phyloP scores from a whole-genome alignment of 2,329 filamentous ascomycete species.

The Purpureocillium lavendulum region DNA sequence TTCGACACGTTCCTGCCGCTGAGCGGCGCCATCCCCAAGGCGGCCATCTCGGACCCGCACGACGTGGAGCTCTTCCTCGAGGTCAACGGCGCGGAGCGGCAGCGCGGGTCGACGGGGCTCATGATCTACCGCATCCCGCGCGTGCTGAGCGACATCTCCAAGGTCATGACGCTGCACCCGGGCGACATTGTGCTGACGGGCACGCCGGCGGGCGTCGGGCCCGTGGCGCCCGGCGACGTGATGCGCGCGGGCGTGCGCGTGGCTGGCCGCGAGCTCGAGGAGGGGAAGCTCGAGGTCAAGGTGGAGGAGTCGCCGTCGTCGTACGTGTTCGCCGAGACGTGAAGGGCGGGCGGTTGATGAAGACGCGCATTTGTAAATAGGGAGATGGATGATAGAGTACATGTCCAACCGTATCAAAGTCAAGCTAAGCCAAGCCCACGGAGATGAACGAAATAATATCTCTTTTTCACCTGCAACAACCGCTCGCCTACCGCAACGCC shows the following conservation, averaged over 20 bases:
- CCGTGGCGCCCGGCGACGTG: conserved; percentile 75
- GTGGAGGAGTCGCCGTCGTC: conserved; percentile 72
- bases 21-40: conserved; percentile 71
- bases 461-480: too few species aligned
- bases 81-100: conserved; percentile 71
- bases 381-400: too few species aligned
- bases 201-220: conserved; percentile 90
- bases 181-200: conserved; percentile 95
- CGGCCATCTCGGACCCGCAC: conserved; percentile 76
- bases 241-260: conserved; percentile 79
- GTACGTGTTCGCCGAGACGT: conserved; percentile 72
- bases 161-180: conserved; percentile 86
- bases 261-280: conserved; percentile 72
- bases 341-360: background rate
- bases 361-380: background rate
- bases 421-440: too few species aligned
- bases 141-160: conserved; percentile 83
- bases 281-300: conserved; percentile 74
- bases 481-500: too few species aligned
- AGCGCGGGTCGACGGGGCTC: conserved; percentile 82
- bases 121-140: conserved; percentile 91
- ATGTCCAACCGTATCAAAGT: too few species aligned
- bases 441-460: too few species aligned
- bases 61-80: conserved; percentile 77
- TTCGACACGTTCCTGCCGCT: conserved; percentile 97